phyloP scores from a whole-genome alignment of 768 basidiomycete genomes.

The Leucosporidium creatinivorum region DNA sequence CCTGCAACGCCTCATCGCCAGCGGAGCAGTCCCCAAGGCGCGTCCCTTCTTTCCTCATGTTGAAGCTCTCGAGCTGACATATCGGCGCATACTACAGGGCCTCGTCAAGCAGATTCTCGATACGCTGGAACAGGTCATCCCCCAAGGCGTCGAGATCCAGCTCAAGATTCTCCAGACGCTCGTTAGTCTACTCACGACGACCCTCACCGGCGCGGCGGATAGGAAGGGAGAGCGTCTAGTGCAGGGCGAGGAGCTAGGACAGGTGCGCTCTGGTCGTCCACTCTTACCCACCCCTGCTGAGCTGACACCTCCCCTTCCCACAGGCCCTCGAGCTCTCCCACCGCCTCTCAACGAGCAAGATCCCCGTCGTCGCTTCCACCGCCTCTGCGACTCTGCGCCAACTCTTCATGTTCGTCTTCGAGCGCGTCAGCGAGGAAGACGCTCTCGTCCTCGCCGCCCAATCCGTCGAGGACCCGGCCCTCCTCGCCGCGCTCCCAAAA shows the following conservation, averaged over 20 bases:
- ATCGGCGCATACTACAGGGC: constrained; percentile 48
- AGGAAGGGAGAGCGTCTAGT: constrained; percentile 41
- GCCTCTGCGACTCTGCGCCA: constrained; percentile 93
- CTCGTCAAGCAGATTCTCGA: constrained; percentile 70
- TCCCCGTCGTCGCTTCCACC: constrained; percentile 92
- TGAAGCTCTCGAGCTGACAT: not conserved
- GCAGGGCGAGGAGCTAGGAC: constrained; percentile 69
- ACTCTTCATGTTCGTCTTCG: constrained; percentile 94
- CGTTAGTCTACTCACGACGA: constrained; percentile 60
- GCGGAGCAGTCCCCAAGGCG: constrained; percentile 39
- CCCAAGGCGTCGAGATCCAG: constrained; percentile 94
- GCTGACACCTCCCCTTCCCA: not conserved
- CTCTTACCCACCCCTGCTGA: no score
- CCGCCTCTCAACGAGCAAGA: constrained; percentile 88
- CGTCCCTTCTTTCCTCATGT: not conserved
- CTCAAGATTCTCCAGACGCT: constrained; percentile 76
- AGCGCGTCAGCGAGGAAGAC: constrained; percentile 82
- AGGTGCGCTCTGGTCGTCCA: constrained; percentile 51
- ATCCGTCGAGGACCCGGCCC: not conserved
- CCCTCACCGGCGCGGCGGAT: not conserved
- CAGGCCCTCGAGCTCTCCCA: constrained; percentile 58
- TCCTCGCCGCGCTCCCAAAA: constrained; percentile 2
- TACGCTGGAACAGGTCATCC: constrained; percentile 79
- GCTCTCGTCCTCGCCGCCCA: constrained; percentile 39
- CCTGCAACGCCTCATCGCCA: constrained; percentile 77